phyloP scores from a whole-genome alignment of 306 rosid genomes.

The Ormosia emarginata region DNA sequence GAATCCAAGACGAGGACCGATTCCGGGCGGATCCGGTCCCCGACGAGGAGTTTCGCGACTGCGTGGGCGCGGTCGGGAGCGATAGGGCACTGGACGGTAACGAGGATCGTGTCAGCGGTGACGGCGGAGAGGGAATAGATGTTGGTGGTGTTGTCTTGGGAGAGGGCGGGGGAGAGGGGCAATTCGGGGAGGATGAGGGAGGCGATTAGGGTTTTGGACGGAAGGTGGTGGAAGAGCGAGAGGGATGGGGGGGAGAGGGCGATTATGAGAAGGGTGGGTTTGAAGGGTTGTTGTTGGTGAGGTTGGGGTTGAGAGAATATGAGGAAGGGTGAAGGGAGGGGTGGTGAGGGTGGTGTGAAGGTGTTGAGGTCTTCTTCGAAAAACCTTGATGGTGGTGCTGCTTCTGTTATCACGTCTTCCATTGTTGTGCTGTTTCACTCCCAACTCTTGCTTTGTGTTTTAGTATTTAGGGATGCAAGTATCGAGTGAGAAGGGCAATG shows the following conservation, averaged over 20 bases:
- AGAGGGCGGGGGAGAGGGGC: conserved; percentile 33
- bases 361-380: conserved; percentile 77
- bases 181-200: conserved; percentile 72
- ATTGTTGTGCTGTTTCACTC: not conserved
- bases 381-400: conserved; percentile 81
- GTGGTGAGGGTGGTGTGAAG: conserved; percentile 55
- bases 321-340: conserved; percentile 68
- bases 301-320: conserved; percentile 38
- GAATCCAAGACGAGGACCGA: conserved; percentile 61
- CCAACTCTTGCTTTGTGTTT: no score
- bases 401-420: conserved; percentile 87
- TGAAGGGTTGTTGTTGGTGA: conserved; percentile 40
- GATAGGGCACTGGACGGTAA: conserved; percentile 39
- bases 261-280: conserved; percentile 65
- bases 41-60: conserved; percentile 48
- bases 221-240: conserved; percentile 44
- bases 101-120: conserved; percentile 25
- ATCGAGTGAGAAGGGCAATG: no score
- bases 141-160: conserved; percentile 38
- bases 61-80: conserved; percentile 47
- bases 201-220: conserved; percentile 45
- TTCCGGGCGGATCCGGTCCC: conserved; percentile 37
- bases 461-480: no score
- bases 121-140: conserved; percentile 37
- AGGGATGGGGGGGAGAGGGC: conserved; percentile 69